Base-by-base conservation (phyloP, 2,329 filamentous ascomycete genomes). In the Coniella vitis region DNA sequence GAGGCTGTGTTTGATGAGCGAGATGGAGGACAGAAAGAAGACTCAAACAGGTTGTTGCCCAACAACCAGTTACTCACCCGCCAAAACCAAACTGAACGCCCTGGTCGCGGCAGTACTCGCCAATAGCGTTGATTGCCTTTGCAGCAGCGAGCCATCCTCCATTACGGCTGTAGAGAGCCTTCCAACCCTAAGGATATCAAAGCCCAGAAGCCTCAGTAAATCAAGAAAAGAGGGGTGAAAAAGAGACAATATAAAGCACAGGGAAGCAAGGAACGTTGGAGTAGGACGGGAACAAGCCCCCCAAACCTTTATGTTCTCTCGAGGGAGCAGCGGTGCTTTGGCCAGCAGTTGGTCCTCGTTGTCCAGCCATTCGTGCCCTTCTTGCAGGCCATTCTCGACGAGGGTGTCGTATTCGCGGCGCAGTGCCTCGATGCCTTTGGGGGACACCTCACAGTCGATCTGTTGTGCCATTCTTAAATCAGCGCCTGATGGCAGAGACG, bases 121-220 rank as follows among this genome's bases (percentile, higher is more conserved):
- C 70, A 16, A 74, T 69, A 1, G 70, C 68, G 45, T 71, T 66
- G 57, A 72, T 72, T 16, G 70, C 70, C 55, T 72, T 70, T 5
- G 65, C 68, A 17, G 70, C 70, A 19, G 70, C 70, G 14, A 73
- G 60, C 71, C 71, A 74, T 39, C 71, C 71, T 20, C 70, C 70
- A 45, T 73, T 69, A 4, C 57, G 44, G 47, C 65, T 69, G 44
- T 60, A 71, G 16, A 73, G 59, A 8, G 65, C 71, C 57, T 72
- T 72, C 70, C 71, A 74, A 3, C 69, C 70, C 61, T 65, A 44
- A 2, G 4, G 5, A 7, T 4, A 17, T 9, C 3, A 29, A 7
- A 21, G n/a, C n/a, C n/a, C n/a, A n/a, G n/a, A 9, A 0, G 4
- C n/a, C 13, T 40, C 19, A 49, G 37, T 10, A 13, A 38, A 5